These are phyloP conservation scores for Tephrocybe rancida DNA, from an alignment of 768 basidiomycete species.

Conservation along the genomic window DNA sequence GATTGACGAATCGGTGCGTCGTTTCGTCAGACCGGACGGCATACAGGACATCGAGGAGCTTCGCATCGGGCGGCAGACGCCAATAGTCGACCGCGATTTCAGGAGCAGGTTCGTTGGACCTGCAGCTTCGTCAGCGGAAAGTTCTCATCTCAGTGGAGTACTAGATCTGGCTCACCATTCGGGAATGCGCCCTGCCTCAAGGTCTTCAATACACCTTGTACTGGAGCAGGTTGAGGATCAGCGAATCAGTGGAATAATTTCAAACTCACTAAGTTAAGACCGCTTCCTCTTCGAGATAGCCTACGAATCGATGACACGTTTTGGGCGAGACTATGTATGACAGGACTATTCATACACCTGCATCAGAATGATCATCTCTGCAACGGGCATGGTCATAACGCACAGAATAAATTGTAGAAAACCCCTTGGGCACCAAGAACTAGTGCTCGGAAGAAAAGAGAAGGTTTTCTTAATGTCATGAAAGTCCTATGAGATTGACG, in stretches of 20 bases:
- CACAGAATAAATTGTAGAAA: constrained; percentile 88
- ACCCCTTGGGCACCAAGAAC: constrained; percentile 92
- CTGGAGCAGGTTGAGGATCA: constrained; percentile 33
- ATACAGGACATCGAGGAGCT: constrained; percentile 85
- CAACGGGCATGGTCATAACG: constrained; percentile 27
- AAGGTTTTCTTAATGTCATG: constrained; percentile 87
- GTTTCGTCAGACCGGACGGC: constrained; percentile 93
- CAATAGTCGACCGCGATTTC: constrained; percentile 95
- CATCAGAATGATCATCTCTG: constrained; percentile 14
- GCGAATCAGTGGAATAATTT: background rate
- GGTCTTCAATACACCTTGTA: constrained; percentile 80
- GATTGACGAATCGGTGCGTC: constrained; percentile 94
- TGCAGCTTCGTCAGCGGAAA: constrained; percentile 20
- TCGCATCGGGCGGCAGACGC: constrained; percentile 74
- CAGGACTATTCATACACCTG: constrained; percentile 49
- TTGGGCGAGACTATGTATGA: constrained; percentile 77
- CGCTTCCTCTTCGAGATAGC: constrained; percentile 93
- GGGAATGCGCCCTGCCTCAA: constrained; percentile 80
- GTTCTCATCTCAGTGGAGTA: background rate
- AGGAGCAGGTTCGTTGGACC: constrained; percentile 75
- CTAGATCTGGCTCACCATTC: constrained; percentile 64
- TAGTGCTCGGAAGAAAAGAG: constrained; percentile 76
- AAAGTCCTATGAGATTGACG: constrained; percentile 67
- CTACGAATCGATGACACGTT: constrained; percentile 90
- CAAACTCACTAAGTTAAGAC: constrained; percentile 81